phyloP scores from a whole-genome alignment of 2,329 filamentous ascomycete genomes.

The Monilinia vaccinii-corymbosi region DNA sequence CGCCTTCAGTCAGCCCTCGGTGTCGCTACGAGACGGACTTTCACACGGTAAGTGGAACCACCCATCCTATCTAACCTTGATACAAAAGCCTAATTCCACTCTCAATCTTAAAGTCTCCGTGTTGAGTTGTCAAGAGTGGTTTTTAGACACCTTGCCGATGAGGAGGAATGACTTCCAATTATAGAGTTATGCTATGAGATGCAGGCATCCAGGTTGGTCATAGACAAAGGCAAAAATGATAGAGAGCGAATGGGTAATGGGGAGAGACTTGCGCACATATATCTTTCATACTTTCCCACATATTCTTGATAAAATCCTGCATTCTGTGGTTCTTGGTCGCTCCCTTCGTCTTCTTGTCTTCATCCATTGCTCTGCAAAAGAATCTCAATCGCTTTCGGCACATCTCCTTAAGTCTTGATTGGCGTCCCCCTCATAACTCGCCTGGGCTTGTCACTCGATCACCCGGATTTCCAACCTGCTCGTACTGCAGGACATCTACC shows the following conservation, averaged over 20 bases:
- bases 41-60: background rate
- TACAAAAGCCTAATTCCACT: background rate
- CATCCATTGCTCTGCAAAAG: background rate
- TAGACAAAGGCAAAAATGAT: too few relatives aligned
- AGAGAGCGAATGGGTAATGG: background rate
- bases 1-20: background rate
- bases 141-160: background rate
- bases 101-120: background rate
- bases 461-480: background rate
- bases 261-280: background rate
- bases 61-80: background rate
- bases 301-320: background rate
- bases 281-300: background rate
- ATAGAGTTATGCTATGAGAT: background rate
- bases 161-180: background rate
- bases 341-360: background rate
- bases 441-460: background rate
- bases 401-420: background rate
- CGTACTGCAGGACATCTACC: background rate
- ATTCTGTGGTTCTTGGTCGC: background rate
- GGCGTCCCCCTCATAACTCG: background rate
- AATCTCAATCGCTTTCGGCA: background rate
- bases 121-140: background rate
- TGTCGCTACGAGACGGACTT: background rate
- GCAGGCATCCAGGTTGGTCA: background rate